A percentile compares a stretch with the other conserved stretches of the same genome.
phyloP scores from a whole-genome alignment of 148 eudicot species.

The Polygonum maritimum region DNA sequence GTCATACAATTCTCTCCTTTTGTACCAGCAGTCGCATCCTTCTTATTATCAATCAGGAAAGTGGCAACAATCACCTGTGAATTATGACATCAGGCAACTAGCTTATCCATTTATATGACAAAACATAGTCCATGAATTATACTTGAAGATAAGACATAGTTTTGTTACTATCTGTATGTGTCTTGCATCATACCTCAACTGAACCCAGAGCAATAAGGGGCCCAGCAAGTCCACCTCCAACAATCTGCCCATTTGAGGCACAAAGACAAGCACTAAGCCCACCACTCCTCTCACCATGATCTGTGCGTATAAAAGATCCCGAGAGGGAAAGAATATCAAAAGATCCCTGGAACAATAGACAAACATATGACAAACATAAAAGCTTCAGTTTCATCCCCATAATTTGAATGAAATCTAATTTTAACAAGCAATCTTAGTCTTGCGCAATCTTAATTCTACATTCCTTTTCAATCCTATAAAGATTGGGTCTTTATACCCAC shows the following conservation, averaged over 20 bases:
- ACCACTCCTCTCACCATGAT: slow-evolving; percentile 59
- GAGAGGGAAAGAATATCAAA: slow-evolving; percentile 57
- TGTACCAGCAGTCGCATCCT: slow-evolving; percentile 33
- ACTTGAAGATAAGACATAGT: background rate
- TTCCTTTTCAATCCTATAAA: background rate
- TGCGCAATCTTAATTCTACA: background rate
- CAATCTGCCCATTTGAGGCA: slow-evolving; percentile 43
- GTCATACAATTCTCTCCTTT: slow-evolving; percentile 30
- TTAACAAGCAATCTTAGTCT: background rate
- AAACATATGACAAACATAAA: background rate
- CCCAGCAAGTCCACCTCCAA: slow-evolving; percentile 75
- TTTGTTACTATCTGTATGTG: background rate
- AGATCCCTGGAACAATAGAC: slow-evolving; percentile 40
- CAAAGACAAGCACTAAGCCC: slow-evolving; percentile 60
- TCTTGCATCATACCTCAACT: slow-evolving; percentile 40
- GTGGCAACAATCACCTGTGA: slow-evolving; percentile 68
- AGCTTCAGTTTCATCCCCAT: background rate
- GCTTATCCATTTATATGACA: background rate
- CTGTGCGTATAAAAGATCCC: slow-evolving; percentile 61
- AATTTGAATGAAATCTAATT: background rate
- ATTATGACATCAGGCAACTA: background rate
- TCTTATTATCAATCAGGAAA: slow-evolving; percentile 50
- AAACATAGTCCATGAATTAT: background rate
- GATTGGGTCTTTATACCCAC: background rate
- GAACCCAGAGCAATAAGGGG: slow-evolving; percentile 71